Percentiles rank a stretch among this genome's conserved stretches.
Conservation (phyloP, 805 yeast genomes). For the Wickerhamomyces subpelliculosus region DNA sequence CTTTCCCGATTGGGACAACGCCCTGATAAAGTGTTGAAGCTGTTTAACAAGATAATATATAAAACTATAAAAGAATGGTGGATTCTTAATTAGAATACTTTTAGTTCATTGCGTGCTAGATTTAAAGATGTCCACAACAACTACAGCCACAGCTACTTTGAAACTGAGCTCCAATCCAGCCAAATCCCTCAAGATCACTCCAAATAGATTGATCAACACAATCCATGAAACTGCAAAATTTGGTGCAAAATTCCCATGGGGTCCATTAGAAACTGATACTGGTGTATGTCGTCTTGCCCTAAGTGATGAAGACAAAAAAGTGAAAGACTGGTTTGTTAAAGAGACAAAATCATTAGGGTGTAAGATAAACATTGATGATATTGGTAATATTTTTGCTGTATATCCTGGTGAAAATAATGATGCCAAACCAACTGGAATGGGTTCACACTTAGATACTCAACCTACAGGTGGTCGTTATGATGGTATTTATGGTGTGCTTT, state of each 20-base stretch:
- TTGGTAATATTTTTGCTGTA: slow-evolving; percentile 65
- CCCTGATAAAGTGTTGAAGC: background rate
- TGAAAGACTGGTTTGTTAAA: slow-evolving; percentile 57
- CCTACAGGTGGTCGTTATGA: slow-evolving; percentile 77
- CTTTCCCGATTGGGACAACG: background rate
- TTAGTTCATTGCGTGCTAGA: too few species aligned
- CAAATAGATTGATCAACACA: slow-evolving; percentile 45
- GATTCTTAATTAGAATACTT: background rate
- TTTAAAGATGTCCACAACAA: background rate
- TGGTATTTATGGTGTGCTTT: slow-evolving; percentile 62
- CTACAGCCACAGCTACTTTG: background rate
- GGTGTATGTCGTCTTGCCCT: slow-evolving; percentile 65
- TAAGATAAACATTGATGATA: slow-evolving; percentile 48
- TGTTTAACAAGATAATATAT: too few species aligned
- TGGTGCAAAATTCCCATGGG: slow-evolving; percentile 65
- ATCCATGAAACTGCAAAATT: slow-evolving; percentile 56
- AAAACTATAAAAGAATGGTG: slow-evolving; percentile 1
- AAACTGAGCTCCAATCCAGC: slow-evolving; percentile 8
- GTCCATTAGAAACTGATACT: slow-evolving; percentile 43
- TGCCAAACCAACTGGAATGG: slow-evolving; percentile 54
- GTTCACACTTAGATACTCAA: slow-evolving; percentile 72
- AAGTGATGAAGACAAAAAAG: slow-evolving; percentile 52
- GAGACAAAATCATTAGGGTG: slow-evolving; percentile 53
- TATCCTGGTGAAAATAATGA: slow-evolving; percentile 48
- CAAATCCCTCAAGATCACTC: slow-evolving; percentile 22